These are phyloP conservation scores for Candida nitratophila DNA, from an alignment of 805 yeast genomes.

Conservation along the genomic window DNA sequence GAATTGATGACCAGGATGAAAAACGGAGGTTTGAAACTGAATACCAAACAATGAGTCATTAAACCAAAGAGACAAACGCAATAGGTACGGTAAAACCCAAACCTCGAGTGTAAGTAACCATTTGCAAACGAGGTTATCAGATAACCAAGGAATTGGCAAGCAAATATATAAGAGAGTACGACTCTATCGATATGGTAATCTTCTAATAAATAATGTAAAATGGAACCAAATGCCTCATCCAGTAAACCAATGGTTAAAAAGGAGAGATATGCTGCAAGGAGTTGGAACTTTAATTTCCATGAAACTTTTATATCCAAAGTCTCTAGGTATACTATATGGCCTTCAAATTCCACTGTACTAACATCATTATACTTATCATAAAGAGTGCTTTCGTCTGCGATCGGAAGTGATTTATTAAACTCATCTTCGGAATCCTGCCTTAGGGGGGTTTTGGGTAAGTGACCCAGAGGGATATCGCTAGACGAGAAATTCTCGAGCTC, in stretches of 20 bases:
- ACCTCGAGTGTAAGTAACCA: conserved; percentile 29
- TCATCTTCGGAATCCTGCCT: neutral
- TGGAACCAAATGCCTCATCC: conserved; percentile 56
- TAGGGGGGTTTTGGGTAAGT: neutral
- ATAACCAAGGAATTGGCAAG: conserved; percentile 50
- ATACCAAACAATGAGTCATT: conserved; percentile 16
- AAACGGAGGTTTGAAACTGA: conserved; percentile 36
- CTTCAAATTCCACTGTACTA: conserved; percentile 7
- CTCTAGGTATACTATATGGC: conserved; percentile 25
- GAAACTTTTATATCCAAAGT: conserved; percentile 34
- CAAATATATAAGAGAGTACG: conserved; percentile 40
- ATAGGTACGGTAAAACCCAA: conserved; percentile 48
- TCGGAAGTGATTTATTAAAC: neutral
- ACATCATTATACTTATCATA: neutral
- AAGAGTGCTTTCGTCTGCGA: neutral
- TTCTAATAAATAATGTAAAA: conserved; percentile 44
- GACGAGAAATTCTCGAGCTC: no score
- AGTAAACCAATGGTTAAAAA: conserved; percentile 46
- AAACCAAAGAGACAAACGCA: conserved; percentile 7
- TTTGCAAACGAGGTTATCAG: conserved; percentile 43
- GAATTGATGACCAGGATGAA: conserved; percentile 31
- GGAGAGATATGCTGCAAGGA: conserved; percentile 29
- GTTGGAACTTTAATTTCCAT: conserved; percentile 33
- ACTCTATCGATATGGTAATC: conserved; percentile 43
- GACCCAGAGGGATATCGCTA: neutral